Evolutionary conservation across 1,284 basidiomycete genomes (phyloP).

Genomic region (Pseudozyma sp.): DNA sequence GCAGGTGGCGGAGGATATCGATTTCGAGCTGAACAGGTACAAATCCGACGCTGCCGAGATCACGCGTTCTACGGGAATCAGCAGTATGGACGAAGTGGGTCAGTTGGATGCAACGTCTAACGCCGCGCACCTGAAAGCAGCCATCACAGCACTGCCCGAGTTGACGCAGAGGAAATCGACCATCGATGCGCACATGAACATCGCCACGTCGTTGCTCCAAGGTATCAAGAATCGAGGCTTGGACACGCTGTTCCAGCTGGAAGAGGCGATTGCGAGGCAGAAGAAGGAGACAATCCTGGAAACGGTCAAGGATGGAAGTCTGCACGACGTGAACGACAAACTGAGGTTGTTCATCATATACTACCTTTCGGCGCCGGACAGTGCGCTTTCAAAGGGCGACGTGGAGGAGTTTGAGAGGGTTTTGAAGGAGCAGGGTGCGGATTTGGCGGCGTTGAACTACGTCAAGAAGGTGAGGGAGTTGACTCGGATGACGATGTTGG

Average conservation of each 20-base stretch:
- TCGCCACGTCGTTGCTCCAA: conserved; percentile 93
- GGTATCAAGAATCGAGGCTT: conserved; percentile 95
- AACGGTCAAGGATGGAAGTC: conserved; percentile 73
- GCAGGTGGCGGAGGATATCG: conserved; percentile 97
- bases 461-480: conserved; percentile 92
- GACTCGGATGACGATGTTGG: conserved; percentile 91
- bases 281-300: conserved; percentile 79
- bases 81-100: conserved; percentile 89
- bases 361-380: conserved; percentile 87
- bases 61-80: conserved; percentile 93
- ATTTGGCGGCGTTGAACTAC: conserved; percentile 90
- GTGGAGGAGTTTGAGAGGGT: conserved; percentile 80
- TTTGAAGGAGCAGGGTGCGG: conserved; percentile 71
- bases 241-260: conserved; percentile 95
- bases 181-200: conserved; percentile 99
- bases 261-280: conserved; percentile 81
- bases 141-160: conserved; percentile 97
- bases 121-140: conserved; percentile 93
- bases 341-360: conserved; percentile 92
- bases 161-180: conserved; percentile 95
- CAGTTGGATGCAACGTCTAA: conserved; percentile 83
- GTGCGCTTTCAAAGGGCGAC: conserved; percentile 84
- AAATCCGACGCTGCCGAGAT: conserved; percentile 97
- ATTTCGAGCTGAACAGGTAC: conserved; percentile 88
- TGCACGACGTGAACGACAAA: conserved; percentile 76